phyloP scores from a whole-genome alignment of 2,329 filamentous ascomycete species.

The Neopestalotiopsis clavispora region DNA sequence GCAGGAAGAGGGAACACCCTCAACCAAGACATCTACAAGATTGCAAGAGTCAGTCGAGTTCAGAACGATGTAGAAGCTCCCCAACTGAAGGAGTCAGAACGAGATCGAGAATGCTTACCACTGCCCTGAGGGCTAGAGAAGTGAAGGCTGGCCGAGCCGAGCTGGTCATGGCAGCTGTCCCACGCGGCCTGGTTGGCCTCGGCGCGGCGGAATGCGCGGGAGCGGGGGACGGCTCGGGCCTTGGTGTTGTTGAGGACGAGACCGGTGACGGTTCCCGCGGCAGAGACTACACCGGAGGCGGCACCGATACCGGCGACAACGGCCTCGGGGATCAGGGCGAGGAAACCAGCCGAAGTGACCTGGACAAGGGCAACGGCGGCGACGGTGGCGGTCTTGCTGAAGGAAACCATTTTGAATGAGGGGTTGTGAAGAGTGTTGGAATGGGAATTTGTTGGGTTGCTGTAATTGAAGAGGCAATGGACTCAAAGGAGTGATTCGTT shows the following conservation, averaged over 20 bases:
- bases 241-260: background rate
- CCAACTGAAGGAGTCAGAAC: background rate
- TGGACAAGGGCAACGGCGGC: conserved; percentile 21
- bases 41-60: background rate
- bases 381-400: conserved; percentile 18
- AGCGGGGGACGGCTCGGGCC: background rate
- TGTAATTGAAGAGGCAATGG: too few relatives aligned
- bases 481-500: background rate
- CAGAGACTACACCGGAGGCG: conserved; percentile 1
- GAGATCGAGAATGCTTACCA: background rate
- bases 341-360: conserved; percentile 20
- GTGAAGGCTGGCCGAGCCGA: conserved; percentile 13
- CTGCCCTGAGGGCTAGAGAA: conserved; percentile 17
- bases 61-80: background rate
- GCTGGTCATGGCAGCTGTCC: conserved; percentile 19
- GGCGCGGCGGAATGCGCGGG: background rate
- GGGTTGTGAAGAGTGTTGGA: background rate
- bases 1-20: conserved; percentile 18
- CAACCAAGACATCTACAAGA: conserved; percentile 17
- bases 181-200: conserved; percentile 19
- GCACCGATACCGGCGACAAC: background rate
- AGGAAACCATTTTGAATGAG: conserved; percentile 20
- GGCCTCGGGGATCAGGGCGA: conserved; percentile 18
- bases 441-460: background rate
- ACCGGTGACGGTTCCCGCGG: conserved; percentile 5